phyloP scores from a whole-genome alignment of 352 stramenopile genomes.

The Phytophthora multivora region DNA sequence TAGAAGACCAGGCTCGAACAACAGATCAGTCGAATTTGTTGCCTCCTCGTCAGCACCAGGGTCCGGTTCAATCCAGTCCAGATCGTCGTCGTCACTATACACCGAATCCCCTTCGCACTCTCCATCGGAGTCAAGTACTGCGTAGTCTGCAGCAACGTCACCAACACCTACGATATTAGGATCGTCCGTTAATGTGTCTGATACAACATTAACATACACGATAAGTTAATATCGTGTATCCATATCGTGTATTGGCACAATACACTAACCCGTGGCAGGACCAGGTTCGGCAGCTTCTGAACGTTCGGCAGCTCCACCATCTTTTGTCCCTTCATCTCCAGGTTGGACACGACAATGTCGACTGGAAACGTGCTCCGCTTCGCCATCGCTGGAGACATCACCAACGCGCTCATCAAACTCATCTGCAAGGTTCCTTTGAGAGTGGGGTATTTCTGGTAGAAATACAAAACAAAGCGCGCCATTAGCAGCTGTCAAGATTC shows the following conservation, averaged over 20 bases:
- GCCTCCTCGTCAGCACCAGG: background rate
- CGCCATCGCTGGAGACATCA: too few relatives aligned
- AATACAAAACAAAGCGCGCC: too few relatives aligned
- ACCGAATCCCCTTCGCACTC: background rate
- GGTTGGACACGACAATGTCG: too few relatives aligned
- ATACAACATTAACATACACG: constrained; percentile 10
- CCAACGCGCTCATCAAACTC: too few relatives aligned
- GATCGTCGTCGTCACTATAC: constrained; percentile 12
- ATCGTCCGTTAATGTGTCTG: too few relatives aligned
- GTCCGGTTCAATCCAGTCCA: background rate
- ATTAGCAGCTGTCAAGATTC: too few relatives aligned
- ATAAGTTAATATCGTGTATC: constrained; percentile 3
- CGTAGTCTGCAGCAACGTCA: background rate
- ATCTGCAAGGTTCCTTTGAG: too few relatives aligned
- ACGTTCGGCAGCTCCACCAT: too few relatives aligned
- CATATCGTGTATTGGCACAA: constrained; percentile 5
- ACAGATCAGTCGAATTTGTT: background rate
- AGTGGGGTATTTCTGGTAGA: too few relatives aligned
- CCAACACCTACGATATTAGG: background rate
- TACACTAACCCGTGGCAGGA: too few relatives aligned
- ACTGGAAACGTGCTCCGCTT: too few relatives aligned
- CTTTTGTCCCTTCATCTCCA: too few relatives aligned
- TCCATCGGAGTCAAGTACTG: constrained; percentile 8
- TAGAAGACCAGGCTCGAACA: constrained; percentile 1
- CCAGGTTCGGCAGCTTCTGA: background rate